Percentiles rank a stretch among this genome's conserved stretches.
Conservation (phyloP, 2,329 filamentous ascomycete species). For the Rutstroemia sp. region DNA sequence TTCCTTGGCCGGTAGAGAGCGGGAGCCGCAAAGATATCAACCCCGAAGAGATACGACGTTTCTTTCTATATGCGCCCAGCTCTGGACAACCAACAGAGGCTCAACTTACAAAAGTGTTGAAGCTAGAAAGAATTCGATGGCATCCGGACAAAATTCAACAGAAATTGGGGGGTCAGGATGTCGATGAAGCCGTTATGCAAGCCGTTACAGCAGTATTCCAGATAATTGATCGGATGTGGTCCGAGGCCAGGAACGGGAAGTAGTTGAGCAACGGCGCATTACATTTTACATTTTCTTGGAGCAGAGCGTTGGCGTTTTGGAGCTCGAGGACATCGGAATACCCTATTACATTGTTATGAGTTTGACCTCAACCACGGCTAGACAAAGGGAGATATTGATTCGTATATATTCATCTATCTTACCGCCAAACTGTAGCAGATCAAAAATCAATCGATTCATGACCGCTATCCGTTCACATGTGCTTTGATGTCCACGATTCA, state of each 20-base stretch:
- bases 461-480: too few species aligned
- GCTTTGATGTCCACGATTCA: too few species aligned
- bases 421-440: too few species aligned
- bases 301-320: conserved; percentile 18
- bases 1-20: conserved; percentile 59
- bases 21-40: conserved; percentile 48
- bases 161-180: conserved; percentile 61
- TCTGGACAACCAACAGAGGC: conserved; percentile 24
- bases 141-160: conserved; percentile 98
- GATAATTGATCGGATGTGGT: conserved; percentile 76
- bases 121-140: conserved; percentile 85
- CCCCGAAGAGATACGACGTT: conserved; percentile 50
- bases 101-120: conserved; percentile 49
- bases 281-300: background rate
- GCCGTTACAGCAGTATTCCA: conserved; percentile 88
- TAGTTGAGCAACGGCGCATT: background rate
- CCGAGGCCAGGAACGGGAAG: conserved; percentile 35
- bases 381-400: too few species aligned
- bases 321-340: background rate
- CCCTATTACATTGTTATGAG: too few species aligned
- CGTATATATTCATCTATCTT: too few species aligned
- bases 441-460: too few species aligned
- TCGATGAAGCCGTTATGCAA: conserved; percentile 66
- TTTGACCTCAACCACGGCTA: too few species aligned
- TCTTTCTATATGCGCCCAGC: conserved; percentile 48